Base-by-base conservation (phyloP, 1,284 basidiomycete species). In the Irpex sp. region DNA sequence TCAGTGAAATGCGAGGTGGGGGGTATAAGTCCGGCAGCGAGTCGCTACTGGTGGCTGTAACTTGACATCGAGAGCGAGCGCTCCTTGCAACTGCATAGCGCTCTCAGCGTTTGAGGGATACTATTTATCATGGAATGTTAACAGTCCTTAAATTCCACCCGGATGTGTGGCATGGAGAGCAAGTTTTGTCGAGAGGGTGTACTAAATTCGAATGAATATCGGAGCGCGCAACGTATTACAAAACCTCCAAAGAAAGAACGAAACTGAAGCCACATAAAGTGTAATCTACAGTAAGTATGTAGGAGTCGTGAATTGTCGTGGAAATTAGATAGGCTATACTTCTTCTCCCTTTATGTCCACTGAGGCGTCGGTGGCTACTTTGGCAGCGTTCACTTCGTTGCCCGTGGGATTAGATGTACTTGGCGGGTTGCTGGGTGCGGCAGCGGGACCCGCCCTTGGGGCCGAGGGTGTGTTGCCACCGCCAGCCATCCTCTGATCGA, bases 401-500 rank as follows among this genome's bases (percentile, higher is more conserved):
- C 59, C 58, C 17, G 57, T 15, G 11, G 58, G n/a, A 21, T 31
- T 38, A 11, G 65, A 31, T 4, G 67, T 60, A 21, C 59, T 40
- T 17, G 65, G 51, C 11, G 36, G 38, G 51, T 64, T 57, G 21
- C 69, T 64, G 17, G 69, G 65, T 68, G 79, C 77, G 59, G 79
- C 71, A 49, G 81, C 72, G 69, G 78, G 73, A 62, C 79, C 72
- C 37, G 77, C 67, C 36, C 79, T 79, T 40, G 83, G 78, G 48
- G 26, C 26, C 26, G 26, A 26, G 26, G 84, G 79, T 31, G 85
- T 81, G 6, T 71, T 5, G 5, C 57, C 15, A 2, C 68, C 69
- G 7, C 69, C 68, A 26, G 96, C 94, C 64, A 98, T 75, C 31
- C 96, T 85, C 71, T 97, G 95, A 71, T 99, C 97, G 34, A 99